Base-by-base conservation (phyloP, 768 basidiomycete species). In the Agaricus sinodeliciosus region DNA sequence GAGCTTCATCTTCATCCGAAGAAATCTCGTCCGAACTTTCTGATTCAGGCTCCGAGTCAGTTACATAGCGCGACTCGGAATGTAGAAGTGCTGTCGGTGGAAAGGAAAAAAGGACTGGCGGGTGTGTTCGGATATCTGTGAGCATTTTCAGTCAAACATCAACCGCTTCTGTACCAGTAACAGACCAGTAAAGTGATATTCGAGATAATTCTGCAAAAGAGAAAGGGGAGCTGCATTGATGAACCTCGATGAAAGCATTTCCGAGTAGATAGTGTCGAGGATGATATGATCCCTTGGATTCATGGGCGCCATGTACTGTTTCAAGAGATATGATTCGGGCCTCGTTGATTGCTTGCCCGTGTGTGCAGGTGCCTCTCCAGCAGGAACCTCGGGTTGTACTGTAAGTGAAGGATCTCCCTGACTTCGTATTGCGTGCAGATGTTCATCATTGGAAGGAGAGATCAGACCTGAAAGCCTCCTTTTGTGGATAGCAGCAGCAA, bases 261-360 rank as follows among this genome's bases (percentile, higher is more conserved):
- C 80, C 16, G 69, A 73, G 68, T 87, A 89, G 9, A 87, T 82
- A 42, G 66, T 67, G 58, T 84, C 80, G 19, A 90, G 69, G 11
- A 85, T 57, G 0, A 76, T 73, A 60, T 89, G 87, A 55, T 89
- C 84, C 8, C 83, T 72, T 3, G 87, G 86, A 60, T 89, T 79
- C 3, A 60, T 56, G 0, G 80, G 76, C 3, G 72, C 62, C 48
- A 71, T 72, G 5, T 70, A 53, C 4, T 71, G 68, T 28, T 68
- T 62, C 31, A 73, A 59, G 49, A 77, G 54, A 34, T 71, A 67
- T 4, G 67, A 66, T 15, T 63, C 52, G 37, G 53, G 49, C 18
- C 61, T 65, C 22, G 58, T 34, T 16, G 36, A 11, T 2, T 11
- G n/a, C 18, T 44, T 44, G 3, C 36, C 36, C 16, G 35, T 48